Conservation (phyloP, 805 yeast genomes). For the Saccharomyces jurei region DNA sequence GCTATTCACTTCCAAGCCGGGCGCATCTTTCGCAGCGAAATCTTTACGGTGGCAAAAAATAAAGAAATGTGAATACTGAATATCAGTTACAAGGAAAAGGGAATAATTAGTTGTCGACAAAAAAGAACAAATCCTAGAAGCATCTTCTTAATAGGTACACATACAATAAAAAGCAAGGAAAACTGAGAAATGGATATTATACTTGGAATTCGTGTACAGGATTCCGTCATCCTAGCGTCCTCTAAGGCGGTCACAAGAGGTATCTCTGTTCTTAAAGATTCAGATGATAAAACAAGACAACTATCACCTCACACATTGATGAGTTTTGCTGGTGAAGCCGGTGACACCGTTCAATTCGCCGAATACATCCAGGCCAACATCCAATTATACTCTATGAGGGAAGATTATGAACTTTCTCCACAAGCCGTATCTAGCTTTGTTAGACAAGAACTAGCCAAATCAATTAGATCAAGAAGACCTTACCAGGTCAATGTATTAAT, state of each 20-base stretch:
- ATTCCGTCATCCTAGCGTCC: constrained; percentile 82
- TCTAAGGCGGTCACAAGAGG: constrained; percentile 92
- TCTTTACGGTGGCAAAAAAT: neutral
- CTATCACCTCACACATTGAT: constrained; percentile 70
- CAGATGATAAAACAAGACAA: constrained; percentile 72
- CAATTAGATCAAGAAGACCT: constrained; percentile 89
- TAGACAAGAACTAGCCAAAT: constrained; percentile 78
- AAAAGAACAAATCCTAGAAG: neutral
- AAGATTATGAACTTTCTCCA: constrained; percentile 72
- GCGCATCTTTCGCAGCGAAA: neutral
- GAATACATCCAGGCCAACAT: constrained; percentile 90
- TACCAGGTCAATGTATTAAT: constrained; percentile 87
- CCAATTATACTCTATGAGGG: constrained; percentile 80
- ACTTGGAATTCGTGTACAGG: constrained; percentile 75
- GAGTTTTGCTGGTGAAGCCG: constrained; percentile 93
- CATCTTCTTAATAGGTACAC: neutral
- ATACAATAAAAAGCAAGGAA: neutral
- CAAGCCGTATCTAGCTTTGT: constrained; percentile 82
- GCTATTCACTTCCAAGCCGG: neutral
- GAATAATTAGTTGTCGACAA: neutral
- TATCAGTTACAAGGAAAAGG: neutral
- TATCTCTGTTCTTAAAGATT: constrained; percentile 66
- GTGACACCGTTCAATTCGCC: constrained; percentile 92
- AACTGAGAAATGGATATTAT: constrained; percentile 67
- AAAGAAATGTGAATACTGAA: neutral